Evolutionary conservation across 345 rosid species (phyloP).

Genomic region (Eutrema japonicum): DNA sequence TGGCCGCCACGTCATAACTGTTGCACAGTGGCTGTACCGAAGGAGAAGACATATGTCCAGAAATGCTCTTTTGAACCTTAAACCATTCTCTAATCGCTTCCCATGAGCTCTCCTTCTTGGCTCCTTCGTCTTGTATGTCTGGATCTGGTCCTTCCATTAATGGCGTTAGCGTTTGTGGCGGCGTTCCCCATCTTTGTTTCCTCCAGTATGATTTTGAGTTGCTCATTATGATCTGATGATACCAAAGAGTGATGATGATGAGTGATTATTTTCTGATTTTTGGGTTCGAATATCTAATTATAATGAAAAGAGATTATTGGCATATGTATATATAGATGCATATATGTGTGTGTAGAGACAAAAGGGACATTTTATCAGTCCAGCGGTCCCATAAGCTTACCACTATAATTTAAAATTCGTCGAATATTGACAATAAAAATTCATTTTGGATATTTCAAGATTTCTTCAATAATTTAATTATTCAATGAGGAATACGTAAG

Average conservation of each 20-base stretch:
- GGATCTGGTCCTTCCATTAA: constrained; percentile 96
- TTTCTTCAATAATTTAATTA: neutral
- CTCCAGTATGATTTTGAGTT: constrained; percentile 49
- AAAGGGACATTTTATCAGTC: constrained; percentile 75
- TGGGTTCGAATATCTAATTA: constrained; percentile 22
- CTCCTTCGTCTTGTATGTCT: constrained; percentile 74
- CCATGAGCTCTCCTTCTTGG: constrained; percentile 84
- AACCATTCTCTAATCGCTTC: constrained; percentile 93
- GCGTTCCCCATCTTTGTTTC: constrained; percentile 69
- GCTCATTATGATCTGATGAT: constrained; percentile 37
- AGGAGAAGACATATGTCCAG: constrained; percentile 47
- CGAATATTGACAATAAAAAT: constrained; percentile 2
- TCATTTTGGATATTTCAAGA: neutral
- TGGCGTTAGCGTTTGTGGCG: constrained; percentile 73
- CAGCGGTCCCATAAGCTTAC: constrained; percentile 46
- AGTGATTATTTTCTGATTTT: constrained; percentile 10
- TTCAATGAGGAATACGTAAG: neutral
- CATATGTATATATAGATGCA: constrained; percentile 15
- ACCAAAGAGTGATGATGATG: constrained; percentile 11
- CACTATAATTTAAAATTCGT: constrained; percentile 1
- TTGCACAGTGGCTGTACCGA: constrained; percentile 43
- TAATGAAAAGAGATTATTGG: constrained; percentile 30
- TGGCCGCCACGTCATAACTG: constrained; percentile 47
- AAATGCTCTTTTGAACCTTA: constrained; percentile 69
- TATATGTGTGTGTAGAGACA: constrained; percentile 41